phyloP scores from a whole-genome alignment of 164 flowering plant species.

The Sextonia rubra region DNA sequence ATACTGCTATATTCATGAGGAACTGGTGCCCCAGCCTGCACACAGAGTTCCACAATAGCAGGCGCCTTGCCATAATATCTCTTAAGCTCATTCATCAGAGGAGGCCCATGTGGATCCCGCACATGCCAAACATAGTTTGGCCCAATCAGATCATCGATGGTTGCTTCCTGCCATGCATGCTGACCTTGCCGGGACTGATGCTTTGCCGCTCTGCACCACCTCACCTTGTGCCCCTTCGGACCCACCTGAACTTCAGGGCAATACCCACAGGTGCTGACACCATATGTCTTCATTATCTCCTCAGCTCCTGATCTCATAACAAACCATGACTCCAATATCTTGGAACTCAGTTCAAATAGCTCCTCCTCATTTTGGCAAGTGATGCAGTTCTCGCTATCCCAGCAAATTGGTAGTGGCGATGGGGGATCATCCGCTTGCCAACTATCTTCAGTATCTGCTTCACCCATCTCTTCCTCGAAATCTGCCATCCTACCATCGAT shows the following conservation, averaged over 20 bases:
- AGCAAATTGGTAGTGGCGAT: background rate
- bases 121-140: constrained; percentile 85
- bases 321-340: constrained; percentile 52
- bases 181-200: constrained; percentile 70
- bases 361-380: constrained; percentile 12
- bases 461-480: constrained; percentile 44
- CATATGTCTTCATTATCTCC: constrained; percentile 62
- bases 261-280: constrained; percentile 69
- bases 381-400: background rate
- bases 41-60: constrained; percentile 70
- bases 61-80: constrained; percentile 86
- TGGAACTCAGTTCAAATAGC: constrained; percentile 30
- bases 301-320: constrained; percentile 52
- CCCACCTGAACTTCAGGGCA: constrained; percentile 87
- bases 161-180: constrained; percentile 80
- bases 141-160: constrained; percentile 61
- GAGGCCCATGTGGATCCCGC: constrained; percentile 30
- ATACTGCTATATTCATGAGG: constrained; percentile 57
- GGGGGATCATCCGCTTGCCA: background rate
- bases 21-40: constrained; percentile 73
- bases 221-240: constrained; percentile 82
- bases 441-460: constrained; percentile 9
- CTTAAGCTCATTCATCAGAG: constrained; percentile 56
- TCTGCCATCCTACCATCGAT: constrained; percentile 83
- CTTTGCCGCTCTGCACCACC: constrained; percentile 80